Evolutionary conservation across 1,284 basidiomycete genomes (phyloP), one percentile per base, ranked within the genome.

Genomic region (Cutaneotrichosporon spelunceum): DNA sequence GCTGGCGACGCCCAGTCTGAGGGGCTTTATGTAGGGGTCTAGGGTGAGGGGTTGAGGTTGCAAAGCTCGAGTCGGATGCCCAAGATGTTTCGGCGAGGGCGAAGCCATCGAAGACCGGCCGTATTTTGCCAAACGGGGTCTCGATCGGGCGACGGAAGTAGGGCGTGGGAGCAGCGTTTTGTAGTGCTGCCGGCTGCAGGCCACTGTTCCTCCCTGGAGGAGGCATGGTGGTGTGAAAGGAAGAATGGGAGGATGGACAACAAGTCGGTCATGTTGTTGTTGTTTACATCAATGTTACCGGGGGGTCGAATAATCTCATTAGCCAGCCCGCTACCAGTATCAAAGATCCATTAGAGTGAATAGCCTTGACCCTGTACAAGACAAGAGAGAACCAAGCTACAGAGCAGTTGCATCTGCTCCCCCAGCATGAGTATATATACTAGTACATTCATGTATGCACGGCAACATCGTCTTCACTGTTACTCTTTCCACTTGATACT

Each of bases 71-170:
- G 36, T 39, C 36, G 16, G 36, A 39, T 13, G 36, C 13, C 36
- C 36, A 39, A 5, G 57, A 53, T 8, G 34, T 59, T 21, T 63
- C 59, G 1, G 64, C 64, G 19, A 65, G 61, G 3, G 9, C 14
- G 59, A 65, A 65, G 11, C 59, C 64, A 14, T 62, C 61, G 44
- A 62, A 65, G 4, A 48, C 49, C 7, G 61, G 64, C 47, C 39
- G 58, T 30, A 62, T 56, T 34, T 60, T 55, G n/a, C 61, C 58
- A 8, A 65, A 21, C 8, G 64, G 64, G 4, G 64, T 65, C 33
- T 62, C 61, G 2, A 16, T 5, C 2, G 30, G 21, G 11, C 30
- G 30, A 10, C 30, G 34, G 30, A 33, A 21, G 16, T n/a, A 16
- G 7, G 49, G 49, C 1, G 49, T 52, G 29, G 49, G 49, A 19